These are phyloP conservation scores for Aspergillus fumigatiaffinis DNA, from an alignment of 2,329 filamentous ascomycete genomes.

Conservation along the genomic window DNA sequence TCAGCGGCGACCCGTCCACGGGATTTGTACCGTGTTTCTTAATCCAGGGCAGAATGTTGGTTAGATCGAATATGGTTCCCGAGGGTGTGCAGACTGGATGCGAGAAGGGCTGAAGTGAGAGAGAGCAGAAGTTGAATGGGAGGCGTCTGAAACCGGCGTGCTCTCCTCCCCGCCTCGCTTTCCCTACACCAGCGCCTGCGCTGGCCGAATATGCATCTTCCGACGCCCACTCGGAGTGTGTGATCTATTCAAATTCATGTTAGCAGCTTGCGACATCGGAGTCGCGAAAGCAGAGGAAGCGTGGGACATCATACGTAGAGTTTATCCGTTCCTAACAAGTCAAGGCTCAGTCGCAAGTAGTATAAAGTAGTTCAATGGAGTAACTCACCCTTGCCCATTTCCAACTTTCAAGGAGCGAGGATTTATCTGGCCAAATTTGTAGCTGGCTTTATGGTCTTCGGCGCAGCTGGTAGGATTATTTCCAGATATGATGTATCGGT, in stretches of 20 bases:
- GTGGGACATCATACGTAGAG: conserved; percentile 40
- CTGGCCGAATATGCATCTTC: conserved; percentile 83
- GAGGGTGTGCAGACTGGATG: conserved; percentile 86
- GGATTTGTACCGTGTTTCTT: conserved; percentile 92
- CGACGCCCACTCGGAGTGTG: conserved; percentile 96
- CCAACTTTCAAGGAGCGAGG: conserved; percentile 7
- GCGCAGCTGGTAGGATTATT: not conserved
- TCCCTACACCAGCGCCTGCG: conserved; percentile 63
- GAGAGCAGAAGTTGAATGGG: conserved; percentile 96
- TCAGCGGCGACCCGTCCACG: conserved; percentile 73
- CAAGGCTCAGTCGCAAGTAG: not conserved
- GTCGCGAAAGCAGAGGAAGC: not conserved
- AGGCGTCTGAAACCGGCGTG: conserved; percentile 76
- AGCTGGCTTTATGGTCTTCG: not conserved
- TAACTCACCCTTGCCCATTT: conserved; percentile 28
- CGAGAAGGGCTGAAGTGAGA: conserved; percentile 90
- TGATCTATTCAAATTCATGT: conserved; percentile 58
- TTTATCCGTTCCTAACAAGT: conserved; percentile 45
- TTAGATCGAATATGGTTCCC: conserved; percentile 91
- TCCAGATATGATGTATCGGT: not conserved
- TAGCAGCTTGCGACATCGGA: conserved; percentile 13
- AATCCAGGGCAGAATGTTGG: conserved; percentile 90
- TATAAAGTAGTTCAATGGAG: not conserved
- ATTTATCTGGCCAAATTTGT: not conserved
- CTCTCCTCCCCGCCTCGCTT: conserved; percentile 46